These are phyloP conservation scores for Jatropha multifida DNA, from an alignment of 441 rosid genomes.

Conservation along the genomic window DNA sequence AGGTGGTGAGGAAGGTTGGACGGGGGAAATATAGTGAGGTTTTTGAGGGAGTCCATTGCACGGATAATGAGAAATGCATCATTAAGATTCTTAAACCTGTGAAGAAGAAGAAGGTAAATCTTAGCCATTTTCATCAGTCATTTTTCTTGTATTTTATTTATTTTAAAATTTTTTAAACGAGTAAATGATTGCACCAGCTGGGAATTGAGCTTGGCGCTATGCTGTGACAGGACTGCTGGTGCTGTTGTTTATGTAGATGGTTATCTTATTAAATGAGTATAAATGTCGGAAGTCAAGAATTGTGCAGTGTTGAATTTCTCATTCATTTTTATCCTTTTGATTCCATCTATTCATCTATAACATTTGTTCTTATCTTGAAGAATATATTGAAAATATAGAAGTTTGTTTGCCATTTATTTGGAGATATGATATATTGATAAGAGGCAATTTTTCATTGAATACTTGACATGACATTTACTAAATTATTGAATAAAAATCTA, in stretches of 20 bases:
- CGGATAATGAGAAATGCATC: constrained; percentile 76
- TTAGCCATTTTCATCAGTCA: neutral
- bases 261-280: neutral
- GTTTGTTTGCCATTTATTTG: neutral
- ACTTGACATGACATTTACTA: neutral
- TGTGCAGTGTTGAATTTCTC: neutral
- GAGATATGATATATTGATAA: neutral
- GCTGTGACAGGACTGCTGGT: neutral
- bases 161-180: neutral
- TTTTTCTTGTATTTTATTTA: neutral
- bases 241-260: neutral
- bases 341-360: neutral
- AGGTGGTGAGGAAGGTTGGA: constrained; percentile 97
- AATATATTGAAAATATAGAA: neutral
- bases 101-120: constrained; percentile 88
- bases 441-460: neutral
- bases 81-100: constrained; percentile 98
- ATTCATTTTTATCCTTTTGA: neutral
- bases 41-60: constrained; percentile 84
- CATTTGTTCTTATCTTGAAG: neutral
- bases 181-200: no score
- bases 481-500: neutral
- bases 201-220: neutral
- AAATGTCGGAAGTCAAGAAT: neutral
- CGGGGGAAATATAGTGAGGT: constrained; percentile 98